Conservation (phyloP, 805 yeast species). For the Wickerhamiella qilinensis region DNA sequence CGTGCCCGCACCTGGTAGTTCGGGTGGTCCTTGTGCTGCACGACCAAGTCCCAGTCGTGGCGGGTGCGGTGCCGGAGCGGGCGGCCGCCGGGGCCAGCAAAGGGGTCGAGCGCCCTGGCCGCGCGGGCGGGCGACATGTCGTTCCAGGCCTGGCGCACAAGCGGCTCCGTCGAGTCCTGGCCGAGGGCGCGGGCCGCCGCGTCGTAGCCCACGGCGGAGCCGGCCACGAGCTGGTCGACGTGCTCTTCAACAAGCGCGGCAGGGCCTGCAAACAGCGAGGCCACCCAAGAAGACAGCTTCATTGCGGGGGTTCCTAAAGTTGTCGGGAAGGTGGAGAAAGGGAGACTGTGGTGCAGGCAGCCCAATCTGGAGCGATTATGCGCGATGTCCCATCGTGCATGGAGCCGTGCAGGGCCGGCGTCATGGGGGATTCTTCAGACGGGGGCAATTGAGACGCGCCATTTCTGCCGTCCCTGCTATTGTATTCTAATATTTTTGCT, state of each 20-base stretch:
- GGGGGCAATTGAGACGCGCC: no score
- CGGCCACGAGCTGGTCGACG: not conserved
- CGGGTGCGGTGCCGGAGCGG: not conserved
- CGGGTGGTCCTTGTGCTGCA: conserved; percentile 1
- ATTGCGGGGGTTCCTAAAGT: not conserved
- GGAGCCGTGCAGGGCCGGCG: no score
- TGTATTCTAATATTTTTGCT: no score
- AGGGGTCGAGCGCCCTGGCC: not conserved
- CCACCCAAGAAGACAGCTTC: not conserved
- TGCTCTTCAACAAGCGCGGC: not conserved
- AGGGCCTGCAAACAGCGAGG: not conserved
- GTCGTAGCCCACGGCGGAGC: not conserved
- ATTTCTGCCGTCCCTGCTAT: no score
- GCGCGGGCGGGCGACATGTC: not conserved
- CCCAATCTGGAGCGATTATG: not conserved
- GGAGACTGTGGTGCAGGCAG: not conserved
- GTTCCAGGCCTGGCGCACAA: conserved; percentile 2
- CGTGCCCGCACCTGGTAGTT: conserved; percentile 45
- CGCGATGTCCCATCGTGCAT: no score
- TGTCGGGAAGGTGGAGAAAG: not conserved
- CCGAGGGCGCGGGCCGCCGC: not conserved
- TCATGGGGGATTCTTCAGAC: no score
- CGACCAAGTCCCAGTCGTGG: not conserved
- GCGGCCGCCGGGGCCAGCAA: not conserved
- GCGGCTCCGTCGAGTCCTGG: not conserved